These are phyloP conservation scores for Tetraselmis striata DNA, from an alignment of 139 green algal species.

Conservation along the genomic window DNA sequence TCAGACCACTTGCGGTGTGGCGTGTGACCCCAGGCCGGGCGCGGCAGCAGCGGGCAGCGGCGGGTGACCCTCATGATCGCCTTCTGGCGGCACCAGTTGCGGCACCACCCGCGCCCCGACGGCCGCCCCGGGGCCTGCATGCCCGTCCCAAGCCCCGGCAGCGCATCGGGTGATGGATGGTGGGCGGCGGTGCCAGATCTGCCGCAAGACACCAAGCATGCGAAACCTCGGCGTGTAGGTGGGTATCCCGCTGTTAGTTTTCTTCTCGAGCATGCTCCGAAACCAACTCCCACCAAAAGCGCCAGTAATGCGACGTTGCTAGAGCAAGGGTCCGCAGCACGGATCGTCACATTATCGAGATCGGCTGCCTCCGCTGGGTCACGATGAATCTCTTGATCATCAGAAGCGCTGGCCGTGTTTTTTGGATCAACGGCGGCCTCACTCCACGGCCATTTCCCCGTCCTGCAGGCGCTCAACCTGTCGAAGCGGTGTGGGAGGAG, in stretches of 20 bases:
- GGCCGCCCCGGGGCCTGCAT: conserved; percentile 3
- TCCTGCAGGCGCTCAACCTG: neutral
- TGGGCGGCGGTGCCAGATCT: neutral
- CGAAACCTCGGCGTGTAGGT: no score
- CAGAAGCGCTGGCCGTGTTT: neutral
- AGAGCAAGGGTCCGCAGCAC: no score
- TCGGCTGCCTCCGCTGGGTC: neutral
- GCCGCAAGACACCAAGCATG: neutral
- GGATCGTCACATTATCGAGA: no score
- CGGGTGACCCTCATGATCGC: conserved; percentile 47
- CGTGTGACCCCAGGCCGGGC: conserved; percentile 40
- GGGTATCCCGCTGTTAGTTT: no score
- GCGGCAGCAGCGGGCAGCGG: conserved; percentile 9
- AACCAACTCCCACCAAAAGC: no score
- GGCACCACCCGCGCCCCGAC: conserved; percentile 1
- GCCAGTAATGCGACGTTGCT: no score
- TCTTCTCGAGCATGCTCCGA: no score
- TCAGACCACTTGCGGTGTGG: conserved; percentile 1
- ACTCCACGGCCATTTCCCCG: conserved; percentile 1
- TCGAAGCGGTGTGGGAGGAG: conserved; percentile 29
- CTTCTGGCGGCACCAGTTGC: conserved; percentile 32
- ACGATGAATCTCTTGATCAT: neutral
- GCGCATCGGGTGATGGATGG: neutral
- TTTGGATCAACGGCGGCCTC: conserved; percentile 6
- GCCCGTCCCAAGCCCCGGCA: neutral